These are phyloP conservation scores for Epicoccum sorghinum DNA, from an alignment of 2,329 filamentous ascomycete species.

Conservation along the genomic window DNA sequence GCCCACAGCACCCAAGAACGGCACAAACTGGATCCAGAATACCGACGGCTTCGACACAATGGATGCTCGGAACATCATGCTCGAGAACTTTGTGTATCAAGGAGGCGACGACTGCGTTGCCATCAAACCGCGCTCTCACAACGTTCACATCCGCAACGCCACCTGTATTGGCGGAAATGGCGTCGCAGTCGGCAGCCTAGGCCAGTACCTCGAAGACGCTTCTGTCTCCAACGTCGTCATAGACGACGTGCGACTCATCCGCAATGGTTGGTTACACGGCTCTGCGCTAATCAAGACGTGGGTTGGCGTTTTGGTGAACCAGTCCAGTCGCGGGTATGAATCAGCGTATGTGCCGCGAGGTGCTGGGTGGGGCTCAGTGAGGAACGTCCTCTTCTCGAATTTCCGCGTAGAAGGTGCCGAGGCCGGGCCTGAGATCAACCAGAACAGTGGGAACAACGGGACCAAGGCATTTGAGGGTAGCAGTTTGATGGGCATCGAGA, in stretches of 20 bases:
- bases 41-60: constrained; percentile 6
- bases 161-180: constrained; percentile 5
- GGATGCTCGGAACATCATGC: constrained; percentile 2
- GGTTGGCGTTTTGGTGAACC: constrained; percentile 6
- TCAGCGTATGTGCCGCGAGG: constrained; percentile 3
- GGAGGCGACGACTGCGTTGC: constrained; percentile 6
- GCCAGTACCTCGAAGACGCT: constrained; percentile 6
- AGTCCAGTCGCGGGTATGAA: constrained; percentile 5
- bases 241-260: not conserved
- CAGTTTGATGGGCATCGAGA: constrained; percentile 4
- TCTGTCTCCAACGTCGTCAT: constrained; percentile 5
- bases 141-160: constrained; percentile 1
- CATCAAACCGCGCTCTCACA: constrained; percentile 3
- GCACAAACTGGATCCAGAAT: constrained; percentile 9
- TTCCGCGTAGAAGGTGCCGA: constrained; percentile 6
- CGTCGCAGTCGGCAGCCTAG: constrained; percentile 6
- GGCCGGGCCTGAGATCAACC: constrained; percentile 8
- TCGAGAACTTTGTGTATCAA: constrained; percentile 6
- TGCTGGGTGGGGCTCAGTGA: not conserved
- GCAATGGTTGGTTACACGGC: constrained; percentile 6
- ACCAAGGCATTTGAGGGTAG: constrained; percentile 1
- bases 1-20: constrained; percentile 1
- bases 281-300: constrained; percentile 6
- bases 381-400: constrained; percentile 4
- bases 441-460: constrained; percentile 5